phyloP scores from a whole-genome alignment of 2,329 filamentous ascomycete species.

The Teratosphaeria epicoccoides region DNA sequence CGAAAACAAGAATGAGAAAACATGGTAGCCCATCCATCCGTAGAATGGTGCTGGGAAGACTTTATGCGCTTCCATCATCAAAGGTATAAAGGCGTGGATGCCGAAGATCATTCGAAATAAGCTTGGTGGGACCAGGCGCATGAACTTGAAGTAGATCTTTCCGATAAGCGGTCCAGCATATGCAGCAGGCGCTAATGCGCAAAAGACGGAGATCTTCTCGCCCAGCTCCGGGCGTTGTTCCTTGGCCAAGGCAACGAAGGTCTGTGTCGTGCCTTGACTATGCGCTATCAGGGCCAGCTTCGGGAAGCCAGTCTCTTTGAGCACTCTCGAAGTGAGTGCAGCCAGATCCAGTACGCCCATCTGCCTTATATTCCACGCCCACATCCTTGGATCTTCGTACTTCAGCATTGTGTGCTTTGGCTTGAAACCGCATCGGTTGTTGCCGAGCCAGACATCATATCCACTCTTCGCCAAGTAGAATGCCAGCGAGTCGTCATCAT shows the following conservation, averaged over 20 bases:
- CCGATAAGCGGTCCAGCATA: slow-evolving; percentile 80
- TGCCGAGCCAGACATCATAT: slow-evolving; percentile 91
- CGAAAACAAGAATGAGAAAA: slow-evolving; percentile 81
- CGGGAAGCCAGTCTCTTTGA: slow-evolving; percentile 70
- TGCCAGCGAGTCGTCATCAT: slow-evolving; percentile 79
- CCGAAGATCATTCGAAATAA: slow-evolving; percentile 78
- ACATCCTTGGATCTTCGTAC: slow-evolving; percentile 77
- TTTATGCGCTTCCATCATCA: slow-evolving; percentile 79
- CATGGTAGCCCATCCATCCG: slow-evolving; percentile 72
- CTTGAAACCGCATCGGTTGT: slow-evolving; percentile 78
- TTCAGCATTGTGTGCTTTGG: slow-evolving; percentile 64
- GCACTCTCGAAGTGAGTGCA: slow-evolving; percentile 66
- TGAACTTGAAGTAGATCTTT: slow-evolving; percentile 86
- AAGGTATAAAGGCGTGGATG: slow-evolving; percentile 83
- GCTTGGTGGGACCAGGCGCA: slow-evolving; percentile 64
- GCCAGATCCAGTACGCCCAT: slow-evolving; percentile 86
- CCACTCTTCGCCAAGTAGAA: slow-evolving; percentile 88
- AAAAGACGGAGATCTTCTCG: slow-evolving; percentile 76
- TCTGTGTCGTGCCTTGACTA: slow-evolving; percentile 83
- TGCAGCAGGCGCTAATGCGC: slow-evolving; percentile 77
- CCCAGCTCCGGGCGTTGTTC: slow-evolving; percentile 80
- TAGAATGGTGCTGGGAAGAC: slow-evolving; percentile 58
- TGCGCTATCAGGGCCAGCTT: slow-evolving; percentile 79
- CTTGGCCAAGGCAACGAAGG: slow-evolving; percentile 77
- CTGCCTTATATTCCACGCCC: slow-evolving; percentile 91